phyloP scores from a whole-genome alignment of 116 monocot genomes.

The Trichopus zeylanicus region DNA sequence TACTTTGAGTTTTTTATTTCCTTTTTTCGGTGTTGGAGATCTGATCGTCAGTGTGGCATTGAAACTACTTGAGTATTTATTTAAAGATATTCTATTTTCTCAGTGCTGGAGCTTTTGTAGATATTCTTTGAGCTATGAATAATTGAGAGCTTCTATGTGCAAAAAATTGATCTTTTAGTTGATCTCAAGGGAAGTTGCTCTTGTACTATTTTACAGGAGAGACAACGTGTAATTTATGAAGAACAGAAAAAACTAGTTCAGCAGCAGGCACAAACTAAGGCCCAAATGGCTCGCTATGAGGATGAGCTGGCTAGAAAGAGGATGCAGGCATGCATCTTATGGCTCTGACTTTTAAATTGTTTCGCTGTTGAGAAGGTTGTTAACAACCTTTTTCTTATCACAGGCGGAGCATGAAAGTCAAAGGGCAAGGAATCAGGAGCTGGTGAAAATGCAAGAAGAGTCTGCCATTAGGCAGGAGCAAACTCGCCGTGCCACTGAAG shows the following conservation, averaged over 20 bases:
- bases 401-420: conserved; percentile 75
- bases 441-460: conserved; percentile 82
- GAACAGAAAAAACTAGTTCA: conserved; percentile 64
- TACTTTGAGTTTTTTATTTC: too few relatives aligned
- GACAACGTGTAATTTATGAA: conserved; percentile 52
- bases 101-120: too few relatives aligned
- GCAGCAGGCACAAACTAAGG: conserved; percentile 59
- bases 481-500: conserved; percentile 57
- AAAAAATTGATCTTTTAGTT: not conserved
- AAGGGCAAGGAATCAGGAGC: conserved; percentile 63
- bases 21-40: too few relatives aligned
- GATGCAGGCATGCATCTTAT: conserved; percentile 44
- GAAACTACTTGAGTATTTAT: too few relatives aligned
- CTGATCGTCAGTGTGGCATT: too few relatives aligned
- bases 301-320: conserved; percentile 68
- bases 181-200: not conserved
- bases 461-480: conserved; percentile 62
- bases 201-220: conserved; percentile 39
- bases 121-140: too few relatives aligned
- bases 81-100: too few relatives aligned
- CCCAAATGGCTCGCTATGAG: conserved; percentile 68
- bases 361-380: not conserved
- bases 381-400: conserved; percentile 5
- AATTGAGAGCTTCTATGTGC: too few relatives aligned
- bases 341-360: not conserved